phyloP scores from a whole-genome alignment of 306 rosid species.

The Lathyrus aphaca region DNA sequence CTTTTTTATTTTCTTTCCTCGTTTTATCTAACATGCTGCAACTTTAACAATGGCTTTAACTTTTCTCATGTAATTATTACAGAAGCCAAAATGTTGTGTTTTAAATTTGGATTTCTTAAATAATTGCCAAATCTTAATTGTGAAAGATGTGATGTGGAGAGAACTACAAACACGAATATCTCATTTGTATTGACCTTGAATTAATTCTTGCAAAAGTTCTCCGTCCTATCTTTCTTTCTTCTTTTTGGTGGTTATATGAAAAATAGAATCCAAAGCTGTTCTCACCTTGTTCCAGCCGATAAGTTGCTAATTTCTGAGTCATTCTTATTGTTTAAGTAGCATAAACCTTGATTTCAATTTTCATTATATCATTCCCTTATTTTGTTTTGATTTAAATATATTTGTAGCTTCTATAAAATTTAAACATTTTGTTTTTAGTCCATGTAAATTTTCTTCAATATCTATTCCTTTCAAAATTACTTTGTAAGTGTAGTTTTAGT shows the following conservation, averaged over 20 bases:
- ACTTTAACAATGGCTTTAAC: background rate
- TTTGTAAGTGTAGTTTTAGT: no score
- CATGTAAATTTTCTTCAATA: no score
- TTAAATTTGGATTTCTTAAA: constrained; percentile 33
- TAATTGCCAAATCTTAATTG: constrained; percentile 15
- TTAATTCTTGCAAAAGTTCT: constrained; percentile 21
- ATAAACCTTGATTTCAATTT: constrained; percentile 14
- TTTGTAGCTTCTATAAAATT: no score
- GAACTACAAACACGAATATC: constrained; percentile 25
- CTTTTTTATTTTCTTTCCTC: no score
- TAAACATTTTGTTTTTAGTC: no score
- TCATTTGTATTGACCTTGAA: constrained; percentile 1
- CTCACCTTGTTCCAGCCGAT: constrained; percentile 16
- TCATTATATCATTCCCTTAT: constrained; percentile 11
- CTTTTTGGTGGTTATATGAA: constrained; percentile 13
- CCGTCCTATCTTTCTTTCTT: constrained; percentile 17
- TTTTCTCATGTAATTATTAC: constrained; percentile 17
- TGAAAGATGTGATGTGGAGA: constrained; percentile 33
- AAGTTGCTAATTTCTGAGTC: constrained; percentile 20
- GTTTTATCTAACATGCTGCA: no score
- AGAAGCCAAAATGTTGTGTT: constrained; percentile 18
- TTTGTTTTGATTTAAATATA: constrained; percentile 28
- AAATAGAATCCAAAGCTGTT: constrained; percentile 14
- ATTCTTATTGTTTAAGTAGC: constrained; percentile 32
- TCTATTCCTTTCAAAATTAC: no score